Evolutionary conservation across 2,329 filamentous ascomycete genomes (phyloP), one percentile per base, ranked within the genome.

Genomic region (Dryadomyces quercivorus): DNA sequence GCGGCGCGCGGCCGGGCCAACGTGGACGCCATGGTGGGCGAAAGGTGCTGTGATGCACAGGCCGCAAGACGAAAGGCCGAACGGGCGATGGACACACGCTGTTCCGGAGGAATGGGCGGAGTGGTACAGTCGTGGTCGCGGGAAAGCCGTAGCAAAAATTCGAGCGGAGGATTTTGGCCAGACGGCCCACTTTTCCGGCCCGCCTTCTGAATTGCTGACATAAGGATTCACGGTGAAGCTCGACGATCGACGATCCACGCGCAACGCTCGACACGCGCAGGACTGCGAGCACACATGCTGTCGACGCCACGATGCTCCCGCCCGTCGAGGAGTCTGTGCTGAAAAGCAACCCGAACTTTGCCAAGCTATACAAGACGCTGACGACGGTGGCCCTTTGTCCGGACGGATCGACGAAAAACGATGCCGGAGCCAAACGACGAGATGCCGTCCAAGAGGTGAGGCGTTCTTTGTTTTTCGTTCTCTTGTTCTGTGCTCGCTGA

Each of bases 261-360:
- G 20, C 12, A 16, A 16, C 42, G 42, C 10, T 40, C 36, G 45
- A 10, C 42, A 44, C 26, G 31, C 26, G 13, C 4, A n/a, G 12
- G 26, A 13, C 21, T 16, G 18, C 20, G 20, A 21, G 9, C 44
- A 22, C 18, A 13, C 2, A 36, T 20, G 13, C 18, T 12, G 12
- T 4, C 5, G 40, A 21, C 2, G n/a, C 5, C 54, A 64, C 18
- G 2, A 82, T 83, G 78, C 66, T 84, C 2, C 81, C 81, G 0
- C 79, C 78, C 0, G 66, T 84, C 9, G 80, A 84, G 20, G 70
- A 76, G 9, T 60, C 71, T 0, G 68, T 84, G 18, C 64, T 85
- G 1, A 65, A 73, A 52, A 72, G 70, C 56, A 84, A 84, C 58
- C 80, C 80, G 0, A 72, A 77, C 21, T 85, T 84, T 61, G 75